Percentiles rank a stretch among this genome's conserved stretches.
Conservation (phyloP, 345 rosid genomes). For the Mercurialis annua region DNA sequence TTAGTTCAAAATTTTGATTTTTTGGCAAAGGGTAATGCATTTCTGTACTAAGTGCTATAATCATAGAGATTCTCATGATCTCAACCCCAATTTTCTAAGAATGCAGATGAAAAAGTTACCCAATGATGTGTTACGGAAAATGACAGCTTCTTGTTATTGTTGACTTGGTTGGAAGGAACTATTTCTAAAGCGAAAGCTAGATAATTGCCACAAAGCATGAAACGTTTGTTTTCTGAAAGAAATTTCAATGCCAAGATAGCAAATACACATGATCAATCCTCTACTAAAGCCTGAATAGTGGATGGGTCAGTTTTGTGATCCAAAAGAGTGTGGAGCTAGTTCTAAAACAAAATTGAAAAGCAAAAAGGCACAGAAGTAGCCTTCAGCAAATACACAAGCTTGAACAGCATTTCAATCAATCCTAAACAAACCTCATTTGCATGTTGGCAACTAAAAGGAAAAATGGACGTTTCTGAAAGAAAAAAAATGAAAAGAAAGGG, state of each 20-base stretch:
- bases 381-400: slow-evolving; percentile 19
- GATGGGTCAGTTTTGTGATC: slow-evolving; percentile 12
- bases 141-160: background rate
- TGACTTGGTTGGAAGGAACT: background rate
- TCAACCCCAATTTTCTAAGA: slow-evolving; percentile 1
- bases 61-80: background rate
- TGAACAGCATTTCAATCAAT: slow-evolving; percentile 15
- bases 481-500: too few species aligned
- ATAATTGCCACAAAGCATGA: background rate
- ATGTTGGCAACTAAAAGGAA: background rate
- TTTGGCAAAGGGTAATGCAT: background rate
- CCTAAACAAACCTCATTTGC: slow-evolving; percentile 18
- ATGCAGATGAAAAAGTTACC: background rate
- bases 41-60: background rate
- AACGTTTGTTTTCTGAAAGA: background rate
- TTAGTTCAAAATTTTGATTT: background rate
- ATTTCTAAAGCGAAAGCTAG: background rate
- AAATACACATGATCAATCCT: slow-evolving; percentile 18
- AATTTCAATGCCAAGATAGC: background rate
- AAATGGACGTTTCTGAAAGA: too few species aligned
- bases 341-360: slow-evolving; percentile 2
- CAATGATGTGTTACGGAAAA: background rate
- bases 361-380: slow-evolving; percentile 18
- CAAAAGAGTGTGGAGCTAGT: slow-evolving; percentile 5
- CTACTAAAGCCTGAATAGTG: slow-evolving; percentile 12